Percentiles rank a stretch among this genome's conserved stretches.
phyloP scores from a whole-genome alignment of 1,139 yeast species.

The Zygoascus meyerae region DNA sequence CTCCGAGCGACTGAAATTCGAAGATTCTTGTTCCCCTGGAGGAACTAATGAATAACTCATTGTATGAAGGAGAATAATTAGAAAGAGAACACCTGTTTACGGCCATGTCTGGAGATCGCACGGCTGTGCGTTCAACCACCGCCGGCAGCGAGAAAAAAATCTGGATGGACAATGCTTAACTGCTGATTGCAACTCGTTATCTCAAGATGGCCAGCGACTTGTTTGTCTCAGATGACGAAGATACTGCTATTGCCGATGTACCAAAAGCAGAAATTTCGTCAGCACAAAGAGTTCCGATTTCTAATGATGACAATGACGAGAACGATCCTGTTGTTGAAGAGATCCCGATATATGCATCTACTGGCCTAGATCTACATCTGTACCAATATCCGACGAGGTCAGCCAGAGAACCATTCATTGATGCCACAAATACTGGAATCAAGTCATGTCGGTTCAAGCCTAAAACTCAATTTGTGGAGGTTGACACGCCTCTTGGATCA shows the following conservation, averaged over 20 bases:
- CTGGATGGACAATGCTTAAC: no score
- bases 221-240: slow-evolving; percentile 9
- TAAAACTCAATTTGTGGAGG: slow-evolving; percentile 53
- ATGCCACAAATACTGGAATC: slow-evolving; percentile 39
- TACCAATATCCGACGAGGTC: slow-evolving; percentile 75
- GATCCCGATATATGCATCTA: slow-evolving; percentile 56
- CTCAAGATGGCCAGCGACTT: neutral
- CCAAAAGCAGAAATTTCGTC: neutral
- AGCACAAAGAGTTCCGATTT: neutral
- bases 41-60: slow-evolving; percentile 8
- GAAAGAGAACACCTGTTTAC: no score
- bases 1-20: neutral
- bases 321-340: slow-evolving; percentile 78
- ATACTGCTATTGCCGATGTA: neutral
- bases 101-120: no score
- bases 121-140: no score
- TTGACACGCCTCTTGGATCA: slow-evolving; percentile 67
- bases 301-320: no score
- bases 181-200: no score
- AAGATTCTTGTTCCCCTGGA: neutral
- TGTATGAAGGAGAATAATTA: neutral
- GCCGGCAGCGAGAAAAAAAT: no score
- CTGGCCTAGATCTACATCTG: slow-evolving; percentile 36
- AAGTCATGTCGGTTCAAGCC: slow-evolving; percentile 55
- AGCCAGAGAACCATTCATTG: slow-evolving; percentile 42